Evolutionary conservation across 1,139 yeast genomes (phyloP), one percentile per base, ranked within the genome.

Genomic region (Taphrina flavorubra): DNA sequence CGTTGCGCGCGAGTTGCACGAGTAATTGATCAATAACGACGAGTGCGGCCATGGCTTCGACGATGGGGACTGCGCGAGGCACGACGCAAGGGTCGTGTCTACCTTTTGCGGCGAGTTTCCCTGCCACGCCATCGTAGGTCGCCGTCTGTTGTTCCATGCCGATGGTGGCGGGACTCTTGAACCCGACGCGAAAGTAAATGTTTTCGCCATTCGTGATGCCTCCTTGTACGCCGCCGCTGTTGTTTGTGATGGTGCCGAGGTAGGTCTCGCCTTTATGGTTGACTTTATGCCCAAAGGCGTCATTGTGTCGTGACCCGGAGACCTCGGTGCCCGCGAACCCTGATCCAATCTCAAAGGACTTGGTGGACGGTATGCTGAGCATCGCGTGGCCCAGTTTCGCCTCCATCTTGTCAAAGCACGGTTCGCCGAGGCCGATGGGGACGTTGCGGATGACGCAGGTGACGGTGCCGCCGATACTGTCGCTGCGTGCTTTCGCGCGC

Each of bases 1-100:
- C 81, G 73, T 89, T 92, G 80, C 99, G 87, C 49, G 97, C 82
- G 79, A 90, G 88, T 80, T 94, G 99, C 64, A 92, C 84, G 80
- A 94, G 80, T 70, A 88, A 81, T 72, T 90, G 87, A 78, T 94
- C 99, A 66, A 92, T 94, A 73, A 94, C 80, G 1, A 91, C 97
- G 74, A 95, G 83, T 8, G 98, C 96, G 68, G 98, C 86, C 99
- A 94, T 94, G 58, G 99, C 91, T 81, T 94, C 99, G 58, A 94
- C 98, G 76, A 94, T 94, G 65, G 99, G 99, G 70, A 94, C 92
- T 40, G 99, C 99, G 79, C 99, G 87, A 72, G 99, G 99, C 14
- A 96, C 96, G 69, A 94, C 99, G 76, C 94, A 91, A 40, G 99
- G 99, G 78, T 94, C 99, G 77, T 94, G 99, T 83, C 99, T 89